A percentile compares a stretch with the other conserved stretches of the same genome.
Evolutionary conservation across 352 stramenopile species (phyloP).

Genomic region (Pythium pectinolyticum): DNA sequence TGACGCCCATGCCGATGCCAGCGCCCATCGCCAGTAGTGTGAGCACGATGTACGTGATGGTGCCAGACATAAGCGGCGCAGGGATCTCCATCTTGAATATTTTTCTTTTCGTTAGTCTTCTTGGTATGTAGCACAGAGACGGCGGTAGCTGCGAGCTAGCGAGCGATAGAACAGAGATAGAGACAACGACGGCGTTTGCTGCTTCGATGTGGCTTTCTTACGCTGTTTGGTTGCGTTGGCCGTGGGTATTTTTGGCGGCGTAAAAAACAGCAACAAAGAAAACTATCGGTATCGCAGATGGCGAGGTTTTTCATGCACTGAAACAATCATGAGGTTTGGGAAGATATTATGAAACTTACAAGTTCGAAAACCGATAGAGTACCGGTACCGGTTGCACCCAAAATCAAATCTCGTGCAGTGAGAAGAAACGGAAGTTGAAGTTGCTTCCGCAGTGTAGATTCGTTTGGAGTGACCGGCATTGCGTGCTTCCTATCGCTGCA

Average conservation of each 20-base stretch:
- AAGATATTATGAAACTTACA: too few species aligned
- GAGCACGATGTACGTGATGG: conserved; percentile 87
- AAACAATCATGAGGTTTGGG: too few species aligned
- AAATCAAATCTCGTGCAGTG: too few species aligned
- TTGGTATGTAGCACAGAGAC: too few species aligned
- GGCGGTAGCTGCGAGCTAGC: neutral
- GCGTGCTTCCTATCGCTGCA: too few species aligned
- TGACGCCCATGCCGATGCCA: conserved; percentile 75
- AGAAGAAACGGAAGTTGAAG: too few species aligned
- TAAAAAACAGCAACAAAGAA: conserved; percentile 10
- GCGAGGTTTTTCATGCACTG: too few species aligned
- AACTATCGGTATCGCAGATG: too few species aligned
- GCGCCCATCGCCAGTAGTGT: conserved; percentile 78
- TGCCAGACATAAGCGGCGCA: conserved; percentile 73
- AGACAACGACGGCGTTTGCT: neutral
- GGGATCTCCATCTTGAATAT: conserved; percentile 82
- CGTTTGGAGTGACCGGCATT: too few species aligned
- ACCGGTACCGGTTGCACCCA: too few species aligned
- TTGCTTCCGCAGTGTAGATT: too few species aligned
- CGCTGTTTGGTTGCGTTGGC: neutral
- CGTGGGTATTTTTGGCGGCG: conserved; percentile 1
- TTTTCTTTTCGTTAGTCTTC: neutral
- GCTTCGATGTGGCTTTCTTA: neutral
- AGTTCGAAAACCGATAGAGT: too few species aligned
- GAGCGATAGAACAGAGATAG: neutral